Base-by-base conservation (phyloP, 2,329 filamentous ascomycete genomes). In the Thelonectria blattea region DNA sequence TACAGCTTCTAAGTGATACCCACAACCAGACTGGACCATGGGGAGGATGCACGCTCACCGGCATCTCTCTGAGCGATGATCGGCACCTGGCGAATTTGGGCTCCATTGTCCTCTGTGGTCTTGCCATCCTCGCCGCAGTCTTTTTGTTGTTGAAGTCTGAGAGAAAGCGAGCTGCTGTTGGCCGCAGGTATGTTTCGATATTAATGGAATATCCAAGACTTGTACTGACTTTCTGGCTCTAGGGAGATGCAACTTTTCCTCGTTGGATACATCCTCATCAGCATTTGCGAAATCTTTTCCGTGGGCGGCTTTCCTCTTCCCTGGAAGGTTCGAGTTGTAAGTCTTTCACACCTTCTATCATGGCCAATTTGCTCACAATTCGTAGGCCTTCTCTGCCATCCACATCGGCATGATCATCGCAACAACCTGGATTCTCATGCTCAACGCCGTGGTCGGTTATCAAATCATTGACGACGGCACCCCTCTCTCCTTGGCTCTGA, bases 191-290 rank as follows among this genome's bases (percentile, higher is more conserved):
- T 49, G 60, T 32, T 10, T 22, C n/a, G 24, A 37, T 4, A n/a
- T 22, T 5, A 4, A 14, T 12, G 3, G n/a, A 32, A 32, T 18
- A 7, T 39, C 15, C 30, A 24, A 27, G 32, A 53, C 46, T 50
- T 9, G 18, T 22, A 11, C 46, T 24, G 22, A 61, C 64, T 67
- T 45, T 68, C 54, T 46, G 8, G 1, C 22, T 8, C 4, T 2
- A 96, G 95, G 76, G 95, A 99, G 78, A 98, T 99, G 86, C 95
- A 99, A 83, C 72, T 97, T 34, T 98, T 99, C 79, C 85, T 99
- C 52, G 64, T 91, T 43, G 89, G 91, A 52, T 99, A 92, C 75
- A 90, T 96, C 58, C 78, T 98, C 60, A 88, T 98, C 62, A 88
- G 91, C 70, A 91, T 99, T 71, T 97, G 93, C 78, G 95, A 98